Evolutionary conservation across 768 basidiomycete genomes (phyloP), one percentile per base, ranked within the genome.

Genomic region (Albatrellus ellisii): DNA sequence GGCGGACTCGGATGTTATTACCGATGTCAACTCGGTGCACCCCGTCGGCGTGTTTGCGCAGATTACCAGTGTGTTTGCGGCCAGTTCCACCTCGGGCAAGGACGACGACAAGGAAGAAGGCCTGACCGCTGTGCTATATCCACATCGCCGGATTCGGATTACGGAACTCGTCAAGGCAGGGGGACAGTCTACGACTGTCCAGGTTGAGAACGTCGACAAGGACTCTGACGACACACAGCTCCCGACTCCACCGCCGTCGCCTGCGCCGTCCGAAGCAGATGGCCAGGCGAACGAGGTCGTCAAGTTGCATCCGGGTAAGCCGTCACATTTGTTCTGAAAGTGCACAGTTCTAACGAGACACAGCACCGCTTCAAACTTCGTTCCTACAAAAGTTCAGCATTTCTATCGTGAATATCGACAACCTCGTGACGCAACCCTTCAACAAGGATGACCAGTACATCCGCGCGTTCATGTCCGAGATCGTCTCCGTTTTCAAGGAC

Each of bases 401-500:
- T 45, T 97, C 94, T 3, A 73, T 98, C 47, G 91, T 89, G 44
- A 79, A 83, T 48, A 80, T 95, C 25, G 77, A 79, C 21, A 97
- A 97, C 56, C 72, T 95, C 36, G 56, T 61, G 21, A 82, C 87
- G 4, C 74, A 80, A 47, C 77, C 88, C 0, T 92, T 82, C 67
- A 77, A 81, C 65, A 88, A 92, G 58, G 87, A 91, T 58, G 81
- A 91, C 62, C 91, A 95, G 58, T 84, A 92, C 59, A 81, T 94
- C 52, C 84, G 90, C 21, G 94, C 94, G 4, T 86, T 95, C 62
- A 92, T 90, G 77, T 81, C 82, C 32, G 94, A 98, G 62, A 89
- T 98, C 46, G 84, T 98, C 50, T 82, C 85, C 34, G 89, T 92
- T 28, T 97, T 98, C 75, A 98, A 98, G 67, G 92, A 97, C 56